A percentile compares a stretch with the other conserved stretches of the same genome.
Evolutionary conservation across 2,329 filamentous ascomycete genomes (phyloP).

Genomic region (Aspergillus felis): DNA sequence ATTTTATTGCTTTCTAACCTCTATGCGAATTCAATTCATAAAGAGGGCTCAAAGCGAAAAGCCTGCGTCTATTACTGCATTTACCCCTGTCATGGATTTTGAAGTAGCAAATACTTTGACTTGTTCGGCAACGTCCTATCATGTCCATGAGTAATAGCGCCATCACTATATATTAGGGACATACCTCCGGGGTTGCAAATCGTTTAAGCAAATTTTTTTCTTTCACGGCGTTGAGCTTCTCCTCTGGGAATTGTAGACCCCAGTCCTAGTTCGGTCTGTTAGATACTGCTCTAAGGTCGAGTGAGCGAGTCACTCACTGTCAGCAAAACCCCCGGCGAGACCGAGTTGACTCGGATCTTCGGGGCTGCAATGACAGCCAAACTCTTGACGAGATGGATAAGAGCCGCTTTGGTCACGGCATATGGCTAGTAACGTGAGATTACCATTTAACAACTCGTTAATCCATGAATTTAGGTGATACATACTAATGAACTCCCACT

Average conservation of each 20-base stretch:
- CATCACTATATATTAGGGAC: not conserved
- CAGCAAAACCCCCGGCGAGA: constrained; percentile 2
- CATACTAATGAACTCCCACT: constrained; percentile 54
- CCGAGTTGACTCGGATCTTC: constrained; percentile 4
- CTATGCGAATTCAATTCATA: too few relatives aligned
- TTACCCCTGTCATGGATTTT: constrained; percentile 1
- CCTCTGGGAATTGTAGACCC: constrained; percentile 2
- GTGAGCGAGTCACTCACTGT: not conserved
- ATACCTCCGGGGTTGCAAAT: constrained; percentile 4
- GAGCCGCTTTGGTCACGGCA: constrained; percentile 4
- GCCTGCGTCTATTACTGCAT: constrained; percentile 3
- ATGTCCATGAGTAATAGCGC: not conserved
- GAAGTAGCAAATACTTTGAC: not conserved
- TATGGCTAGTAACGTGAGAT: not conserved
- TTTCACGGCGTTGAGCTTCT: not conserved
- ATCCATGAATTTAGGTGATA: too few relatives aligned
- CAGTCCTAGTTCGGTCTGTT: constrained; percentile 1
- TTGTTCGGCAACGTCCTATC: constrained; percentile 5
- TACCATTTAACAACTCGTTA: too few relatives aligned
- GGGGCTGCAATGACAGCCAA: constrained; percentile 4
- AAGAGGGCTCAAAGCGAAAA: not conserved
- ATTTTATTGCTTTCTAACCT: too few relatives aligned
- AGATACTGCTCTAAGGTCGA: not conserved
- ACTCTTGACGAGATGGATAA: constrained; percentile 4
- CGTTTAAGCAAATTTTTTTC: constrained; percentile 3